Base-by-base conservation (phyloP, 1,139 yeast genomes). In the Blastobotrys petasosporus region DNA sequence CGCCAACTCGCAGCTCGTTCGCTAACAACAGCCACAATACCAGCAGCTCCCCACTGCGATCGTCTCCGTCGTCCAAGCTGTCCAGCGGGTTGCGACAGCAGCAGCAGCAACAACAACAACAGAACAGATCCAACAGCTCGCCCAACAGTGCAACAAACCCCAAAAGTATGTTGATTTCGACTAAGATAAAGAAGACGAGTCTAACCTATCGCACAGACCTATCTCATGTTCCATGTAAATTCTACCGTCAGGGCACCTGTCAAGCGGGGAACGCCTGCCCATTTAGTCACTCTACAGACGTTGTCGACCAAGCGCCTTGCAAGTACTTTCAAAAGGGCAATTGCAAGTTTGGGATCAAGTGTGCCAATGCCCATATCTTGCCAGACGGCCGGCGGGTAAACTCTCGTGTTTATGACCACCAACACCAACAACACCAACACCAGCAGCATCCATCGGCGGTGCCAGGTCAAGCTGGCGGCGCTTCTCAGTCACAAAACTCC, bases 181-280 rank as follows among this genome's bases (percentile, higher is more conserved):
- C 10, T 16, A 34, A 4, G 6, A 34, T 34, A 13, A 11, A 11
- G 23, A 11, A n/a, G 36, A 8, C 37, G 16, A 12, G 7, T 20
- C 25, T 20, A 20, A 20, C 25, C 7, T 44, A 15, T 29, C 11
- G 30, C 35, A 25, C 41, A 69, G 74, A 82, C 58, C 72, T 85
- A 45, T 81, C 94, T 45, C 98, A 90, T 65, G 97, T 90, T 34
- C 97, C 98, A 1, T 90, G 98, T 65, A 90, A 90, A 67, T 90
- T 92, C 69, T 88, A 74, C 63, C 74, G 79, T 52, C 96, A 88
- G 62, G 97, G 97, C 0, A 79, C 85, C 15, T 90, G 97, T 65
- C 97, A 88, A 66, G 97, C 97, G 1, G 97, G 97, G 10, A 72
- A 70, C 47, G 74, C 92, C 1, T 92, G 97, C 64, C 97, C 97